Percentiles rank a stretch among this genome's conserved stretches.
Conservation (phyloP, 2,329 filamentous ascomycete species). For the Volutella citrinella region DNA sequence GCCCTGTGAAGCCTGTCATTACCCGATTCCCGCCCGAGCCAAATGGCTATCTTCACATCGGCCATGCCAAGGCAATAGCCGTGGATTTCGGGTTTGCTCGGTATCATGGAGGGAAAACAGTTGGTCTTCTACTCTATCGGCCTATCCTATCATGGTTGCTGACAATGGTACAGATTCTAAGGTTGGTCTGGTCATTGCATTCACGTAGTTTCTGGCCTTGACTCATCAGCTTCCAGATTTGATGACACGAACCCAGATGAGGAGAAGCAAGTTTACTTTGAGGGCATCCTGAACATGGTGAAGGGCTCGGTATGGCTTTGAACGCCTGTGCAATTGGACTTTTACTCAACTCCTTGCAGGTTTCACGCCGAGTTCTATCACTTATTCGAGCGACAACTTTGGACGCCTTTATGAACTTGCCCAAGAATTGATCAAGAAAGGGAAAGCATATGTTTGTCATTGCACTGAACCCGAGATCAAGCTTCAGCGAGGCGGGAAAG, state of each 20-base stretch:
- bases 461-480: constrained; percentile 83
- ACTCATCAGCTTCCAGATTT: constrained; percentile 51
- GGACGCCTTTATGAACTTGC: constrained; percentile 83
- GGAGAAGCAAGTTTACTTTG: constrained; percentile 87
- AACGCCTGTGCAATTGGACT: not conserved
- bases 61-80: constrained; percentile 92
- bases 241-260: constrained; percentile 96
- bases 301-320: constrained; percentile 62
- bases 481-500: constrained; percentile 77
- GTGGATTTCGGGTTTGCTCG: constrained; percentile 95
- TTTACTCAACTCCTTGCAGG: constrained; percentile 23
- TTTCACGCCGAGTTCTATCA: constrained; percentile 75
- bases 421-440: constrained; percentile 74
- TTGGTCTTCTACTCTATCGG: too few relatives aligned
- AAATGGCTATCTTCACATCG: constrained; percentile 91
- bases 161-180: constrained; percentile 25
- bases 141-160: too few relatives aligned
- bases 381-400: constrained; percentile 89
- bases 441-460: constrained; percentile 80
- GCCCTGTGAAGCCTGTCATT: constrained; percentile 57
- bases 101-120: constrained; percentile 68
- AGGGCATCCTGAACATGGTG: constrained; percentile 81
- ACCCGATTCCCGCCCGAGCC: constrained; percentile 84
- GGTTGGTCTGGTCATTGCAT: too few relatives aligned
- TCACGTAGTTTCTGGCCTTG: too few relatives aligned